Evolutionary conservation across 768 basidiomycete genomes (phyloP), one percentile per base, ranked within the genome.

Genomic region (Mycena chlorophos): DNA sequence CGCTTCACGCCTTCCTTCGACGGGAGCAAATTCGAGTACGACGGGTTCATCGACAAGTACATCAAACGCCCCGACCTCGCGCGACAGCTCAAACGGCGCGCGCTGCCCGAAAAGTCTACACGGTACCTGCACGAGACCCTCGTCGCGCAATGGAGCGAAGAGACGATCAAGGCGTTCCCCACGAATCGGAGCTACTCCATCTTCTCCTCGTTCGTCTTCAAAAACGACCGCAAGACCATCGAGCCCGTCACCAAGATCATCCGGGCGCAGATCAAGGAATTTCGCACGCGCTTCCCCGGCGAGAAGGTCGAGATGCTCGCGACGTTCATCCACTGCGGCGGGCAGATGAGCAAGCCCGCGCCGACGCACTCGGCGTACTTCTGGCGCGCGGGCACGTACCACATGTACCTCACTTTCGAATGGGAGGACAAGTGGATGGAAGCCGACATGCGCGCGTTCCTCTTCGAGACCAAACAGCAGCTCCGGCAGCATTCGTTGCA

Each of bases 401-500:
- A 57, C 50, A 57, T 50, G 51, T 60, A 60, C 42, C 45, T 60
- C 28, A 60, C 59, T 16, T n/a, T 60, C 50, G 59, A 60, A 54
- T 60, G 59, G 59, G 55, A 56, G 28, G 59, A 60, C 51, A 60
- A 60, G 37, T 57, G 58, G 55, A 56, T 60, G 58, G 58, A 60
- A 40, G 13, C 25, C 25, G 59, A 60, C 46, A 60, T 60, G 59
- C 55, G 59, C 26, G 31, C 23, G 8, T 60, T 60, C 56, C 59
- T 60, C 20, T 16, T 25, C 26, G 48, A 34, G 20, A 45, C 55
- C 34, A 60, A 60, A 51, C 13, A 16, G 47, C 19, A 29, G 29
- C 23, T 57, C 34, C 50, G 59, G 25, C 59, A 55, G 49, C 40
- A 56, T 26, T 60, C 59, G 29, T 46, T 60, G 34, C 42, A 57